Conservation (phyloP, 1,284 basidiomycete species). For the Ganoderma multipileum region DNA sequence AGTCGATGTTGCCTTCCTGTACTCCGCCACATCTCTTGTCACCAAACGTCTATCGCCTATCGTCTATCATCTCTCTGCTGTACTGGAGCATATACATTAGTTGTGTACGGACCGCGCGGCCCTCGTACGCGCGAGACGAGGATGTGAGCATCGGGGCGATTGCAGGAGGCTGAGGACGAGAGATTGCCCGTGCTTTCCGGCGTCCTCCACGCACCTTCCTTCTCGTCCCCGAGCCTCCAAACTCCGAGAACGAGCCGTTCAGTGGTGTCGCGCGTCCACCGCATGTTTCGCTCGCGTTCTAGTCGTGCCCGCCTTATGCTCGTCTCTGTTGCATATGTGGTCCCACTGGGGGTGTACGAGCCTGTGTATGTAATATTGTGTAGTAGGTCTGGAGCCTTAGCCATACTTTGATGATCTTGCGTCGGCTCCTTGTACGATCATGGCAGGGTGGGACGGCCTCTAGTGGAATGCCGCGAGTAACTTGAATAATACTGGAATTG, state of each 20-base stretch:
- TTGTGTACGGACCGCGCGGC: conserved; percentile 26
- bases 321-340: not conserved
- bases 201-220: not conserved
- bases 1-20: conserved; percentile 1
- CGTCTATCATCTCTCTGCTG: conserved; percentile 29
- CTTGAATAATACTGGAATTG: not conserved
- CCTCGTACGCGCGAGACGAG: not conserved
- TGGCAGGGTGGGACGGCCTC: not conserved
- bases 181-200: not conserved
- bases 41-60: conserved; percentile 14
- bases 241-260: not conserved
- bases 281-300: not conserved
- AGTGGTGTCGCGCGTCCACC: not conserved
- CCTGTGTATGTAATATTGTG: not conserved
- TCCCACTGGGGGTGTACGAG: not conserved
- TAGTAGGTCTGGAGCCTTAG: not conserved
- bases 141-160: not conserved
- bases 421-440: conserved; percentile 1
- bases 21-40: conserved; percentile 4
- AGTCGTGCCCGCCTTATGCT: not conserved
- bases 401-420: not conserved
- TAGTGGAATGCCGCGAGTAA: not conserved
- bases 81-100: conserved; percentile 32
- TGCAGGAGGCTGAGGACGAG: not conserved
- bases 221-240: not conserved